These are phyloP conservation scores for Carex cristatella DNA, from an alignment of 176 grass and related monocot species.

Conservation along the genomic window DNA sequence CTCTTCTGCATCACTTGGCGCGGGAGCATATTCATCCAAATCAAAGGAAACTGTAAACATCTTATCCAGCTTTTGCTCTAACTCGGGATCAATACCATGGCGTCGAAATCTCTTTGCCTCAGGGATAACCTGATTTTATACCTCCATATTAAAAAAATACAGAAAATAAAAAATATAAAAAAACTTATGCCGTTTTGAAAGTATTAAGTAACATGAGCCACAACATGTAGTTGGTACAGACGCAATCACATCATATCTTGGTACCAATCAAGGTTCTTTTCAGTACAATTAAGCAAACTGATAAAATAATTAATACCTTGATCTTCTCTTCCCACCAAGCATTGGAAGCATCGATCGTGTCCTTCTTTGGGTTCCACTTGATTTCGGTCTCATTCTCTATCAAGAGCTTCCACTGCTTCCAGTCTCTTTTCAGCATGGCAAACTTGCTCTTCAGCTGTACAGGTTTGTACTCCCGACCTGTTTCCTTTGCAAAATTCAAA, in stretches of 20 bases:
- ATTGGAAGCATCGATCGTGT: constrained; percentile 17
- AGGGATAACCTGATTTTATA: constrained; percentile 13
- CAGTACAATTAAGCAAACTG: not conserved
- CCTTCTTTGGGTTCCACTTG: constrained; percentile 13
- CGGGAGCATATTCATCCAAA: constrained; percentile 19
- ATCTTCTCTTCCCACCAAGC: constrained; percentile 30
- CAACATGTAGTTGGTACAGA: too few relatives aligned
- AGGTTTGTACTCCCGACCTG: not conserved
- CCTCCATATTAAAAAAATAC: not conserved
- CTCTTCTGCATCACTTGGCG: not conserved
- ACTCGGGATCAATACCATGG: constrained; percentile 27
- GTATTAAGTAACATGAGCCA: too few relatives aligned
- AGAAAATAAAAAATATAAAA: not conserved
- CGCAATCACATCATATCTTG: too few relatives aligned
- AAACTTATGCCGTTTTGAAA: too few relatives aligned
- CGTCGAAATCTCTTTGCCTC: constrained; percentile 28
- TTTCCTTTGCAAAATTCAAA: constrained; percentile 1
- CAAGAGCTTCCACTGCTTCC: constrained; percentile 27
- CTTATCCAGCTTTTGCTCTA: constrained; percentile 30
- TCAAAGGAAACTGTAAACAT: constrained; percentile 19
- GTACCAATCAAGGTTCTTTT: too few relatives aligned
- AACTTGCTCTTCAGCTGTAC: constrained; percentile 19
- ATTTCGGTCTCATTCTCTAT: constrained; percentile 17
- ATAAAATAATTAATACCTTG: constrained; percentile 22
- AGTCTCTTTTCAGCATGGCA: constrained; percentile 21